A percentile compares a stretch with the other conserved stretches of the same genome.
Conservation (phyloP, 2,329 filamentous ascomycete genomes). For the Amauroascus niger region DNA sequence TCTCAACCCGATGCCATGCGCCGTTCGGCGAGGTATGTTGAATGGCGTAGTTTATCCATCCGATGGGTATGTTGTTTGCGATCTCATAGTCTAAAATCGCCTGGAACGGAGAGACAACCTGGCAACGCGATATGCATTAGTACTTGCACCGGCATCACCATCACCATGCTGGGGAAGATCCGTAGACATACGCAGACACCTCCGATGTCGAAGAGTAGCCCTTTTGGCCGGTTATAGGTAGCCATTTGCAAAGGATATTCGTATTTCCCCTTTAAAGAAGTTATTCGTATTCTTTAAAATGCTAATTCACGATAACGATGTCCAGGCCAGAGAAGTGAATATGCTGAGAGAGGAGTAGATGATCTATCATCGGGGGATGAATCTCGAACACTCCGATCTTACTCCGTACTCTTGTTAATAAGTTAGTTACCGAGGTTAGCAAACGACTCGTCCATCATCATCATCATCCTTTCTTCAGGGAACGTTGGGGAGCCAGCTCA, state of each 20-base stretch:
- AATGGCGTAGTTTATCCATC: conserved; percentile 88
- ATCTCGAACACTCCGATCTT: too few relatives aligned
- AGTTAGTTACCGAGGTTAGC: conserved; percentile 9
- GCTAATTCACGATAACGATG: neutral
- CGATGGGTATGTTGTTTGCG: conserved; percentile 63
- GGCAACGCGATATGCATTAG: conserved; percentile 1
- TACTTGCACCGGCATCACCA: neutral
- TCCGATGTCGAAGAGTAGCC: conserved; percentile 87
- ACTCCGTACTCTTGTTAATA: too few relatives aligned
- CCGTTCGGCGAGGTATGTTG: conserved; percentile 67
- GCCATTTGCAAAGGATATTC: conserved; percentile 28
- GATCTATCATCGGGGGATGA: too few relatives aligned
- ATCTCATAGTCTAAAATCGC: conserved; percentile 86
- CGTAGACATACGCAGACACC: conserved; percentile 75
- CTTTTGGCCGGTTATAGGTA: conserved; percentile 49
- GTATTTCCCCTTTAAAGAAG: neutral
- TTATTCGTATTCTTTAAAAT: neutral
- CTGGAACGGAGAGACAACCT: conserved; percentile 89
- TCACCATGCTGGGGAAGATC: neutral
- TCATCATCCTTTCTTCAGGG: too few relatives aligned
- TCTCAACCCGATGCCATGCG: conserved; percentile 80
- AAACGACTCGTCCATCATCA: too few relatives aligned
- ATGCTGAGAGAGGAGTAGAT: too few relatives aligned
- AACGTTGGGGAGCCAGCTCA: too few relatives aligned
- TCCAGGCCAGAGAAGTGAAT: neutral